Evolutionary conservation across 2,329 filamentous ascomycete species (phyloP), one percentile per base, ranked within the genome.

Genomic region (Periconia sp.): DNA sequence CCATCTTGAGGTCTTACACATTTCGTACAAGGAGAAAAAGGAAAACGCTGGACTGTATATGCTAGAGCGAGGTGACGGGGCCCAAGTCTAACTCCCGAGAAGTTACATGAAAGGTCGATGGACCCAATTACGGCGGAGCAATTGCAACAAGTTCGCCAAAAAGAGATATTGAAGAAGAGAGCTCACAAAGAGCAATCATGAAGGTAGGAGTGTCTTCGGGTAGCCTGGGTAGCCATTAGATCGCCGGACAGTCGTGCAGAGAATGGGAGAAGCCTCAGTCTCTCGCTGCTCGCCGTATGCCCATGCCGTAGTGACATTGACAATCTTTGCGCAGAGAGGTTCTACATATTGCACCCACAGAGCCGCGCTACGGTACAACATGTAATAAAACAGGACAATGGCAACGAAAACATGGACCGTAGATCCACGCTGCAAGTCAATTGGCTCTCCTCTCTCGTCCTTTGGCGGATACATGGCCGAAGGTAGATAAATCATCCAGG

Each of bases 401-500:
- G 65, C 65, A 15, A 67, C 56, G 23, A 65, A 57, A 11, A 68
- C 53, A 35, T 70, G 67, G 3, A 56, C 52, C 9, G 54, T 57
- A 0, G 61, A 57, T 16, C 63, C 65, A 26, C 66, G 59, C 44
- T 63, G 59, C 10, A 70, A 54, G 29, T 70, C 66, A 41, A 63
- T 54, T 29, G 58, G 61, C 40, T 70, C 61, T 12, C 66, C 67
- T 29, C 68, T 68, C 35, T 66, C 65, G 41, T 69, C 65, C 33
- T 43, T 51, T 8, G 61, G 61, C 5, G 66, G 67, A 37, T 69
- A 67, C 66, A 70, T 66, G 16, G 64, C 66, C 4, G 63, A 68
- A 1, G 65, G 66, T 3, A 70, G 59, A 42, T 69, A 85, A 10
- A 84, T 68, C 71, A 85, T 75, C 79, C 81, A 85, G 18, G 79